Evolutionary conservation across 106 monocot genomes (phyloP).

Genomic region (Apostasia ramifera): DNA sequence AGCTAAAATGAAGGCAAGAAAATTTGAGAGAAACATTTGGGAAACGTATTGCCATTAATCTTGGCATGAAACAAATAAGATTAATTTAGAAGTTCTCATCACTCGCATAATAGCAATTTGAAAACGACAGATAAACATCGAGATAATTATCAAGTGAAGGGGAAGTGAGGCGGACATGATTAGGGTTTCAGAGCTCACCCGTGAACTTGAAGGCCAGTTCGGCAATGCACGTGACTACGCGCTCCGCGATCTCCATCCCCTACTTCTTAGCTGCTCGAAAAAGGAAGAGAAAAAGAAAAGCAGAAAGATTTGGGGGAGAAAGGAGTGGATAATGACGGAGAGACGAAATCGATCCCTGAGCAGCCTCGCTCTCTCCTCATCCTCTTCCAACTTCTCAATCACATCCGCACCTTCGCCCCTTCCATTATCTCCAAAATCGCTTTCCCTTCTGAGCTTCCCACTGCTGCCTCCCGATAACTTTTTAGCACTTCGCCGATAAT

Average conservation of each 20-base stretch:
- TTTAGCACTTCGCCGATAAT: too few relatives aligned
- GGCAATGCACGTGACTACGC: slow-evolving; percentile 67
- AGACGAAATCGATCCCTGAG: slow-evolving; percentile 65
- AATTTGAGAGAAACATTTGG: too few relatives aligned
- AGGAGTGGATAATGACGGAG: slow-evolving; percentile 28
- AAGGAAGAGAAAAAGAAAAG: not conserved
- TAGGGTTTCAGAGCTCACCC: slow-evolving; percentile 24
- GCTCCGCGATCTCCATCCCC: slow-evolving; percentile 46
- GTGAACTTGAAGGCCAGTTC: slow-evolving; percentile 61
- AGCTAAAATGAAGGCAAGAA: too few relatives aligned
- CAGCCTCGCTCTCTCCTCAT: slow-evolving; percentile 39
- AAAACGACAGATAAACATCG: too few relatives aligned
- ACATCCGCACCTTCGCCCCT: slow-evolving; percentile 7
- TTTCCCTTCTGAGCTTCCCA: not conserved
- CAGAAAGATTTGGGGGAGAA: not conserved
- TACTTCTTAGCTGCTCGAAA: slow-evolving; percentile 46
- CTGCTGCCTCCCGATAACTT: too few relatives aligned
- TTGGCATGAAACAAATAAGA: too few relatives aligned
- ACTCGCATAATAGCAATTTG: too few relatives aligned
- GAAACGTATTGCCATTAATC: too few relatives aligned
- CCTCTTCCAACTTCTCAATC: slow-evolving; percentile 37
- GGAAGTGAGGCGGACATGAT: not conserved
- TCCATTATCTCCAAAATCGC: slow-evolving; percentile 1
- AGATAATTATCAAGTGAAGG: too few relatives aligned
- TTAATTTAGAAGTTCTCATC: too few relatives aligned